phyloP scores from a whole-genome alignment of 345 rosid genomes.

The Ailanthus altissimus region DNA sequence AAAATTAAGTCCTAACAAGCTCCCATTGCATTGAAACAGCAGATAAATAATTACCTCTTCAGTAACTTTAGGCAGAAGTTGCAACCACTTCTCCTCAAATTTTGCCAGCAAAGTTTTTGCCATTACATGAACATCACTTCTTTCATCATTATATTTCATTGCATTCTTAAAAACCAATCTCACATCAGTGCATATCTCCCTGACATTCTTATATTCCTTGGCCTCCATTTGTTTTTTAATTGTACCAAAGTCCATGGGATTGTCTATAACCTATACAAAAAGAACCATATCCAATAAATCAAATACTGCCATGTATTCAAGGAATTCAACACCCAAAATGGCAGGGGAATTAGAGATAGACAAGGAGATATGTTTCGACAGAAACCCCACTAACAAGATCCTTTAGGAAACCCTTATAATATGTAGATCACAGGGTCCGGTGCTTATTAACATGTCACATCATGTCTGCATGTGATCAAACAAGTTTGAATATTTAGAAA shows the following conservation, averaged over 20 bases:
- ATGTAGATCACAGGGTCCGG: neutral
- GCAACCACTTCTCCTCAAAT: constrained; percentile 90
- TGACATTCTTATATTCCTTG: constrained; percentile 76
- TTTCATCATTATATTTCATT: constrained; percentile 85
- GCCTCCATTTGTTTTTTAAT: constrained; percentile 90
- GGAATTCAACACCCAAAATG: neutral
- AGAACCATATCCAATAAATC: constrained; percentile 21
- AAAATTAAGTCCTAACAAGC: constrained; percentile 1
- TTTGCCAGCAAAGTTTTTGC: constrained; percentile 77
- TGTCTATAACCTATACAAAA: constrained; percentile 59
- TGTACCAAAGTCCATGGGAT: constrained; percentile 94
- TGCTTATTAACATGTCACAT: constrained; percentile 1
- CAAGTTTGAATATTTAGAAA: constrained; percentile 9
- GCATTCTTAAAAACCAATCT: constrained; percentile 86
- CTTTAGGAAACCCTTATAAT: neutral
- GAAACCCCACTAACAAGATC: neutral
- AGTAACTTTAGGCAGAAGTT: constrained; percentile 69
- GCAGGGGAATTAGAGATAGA: neutral
- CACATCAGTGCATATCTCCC: constrained; percentile 81
- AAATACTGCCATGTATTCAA: constrained; percentile 2
- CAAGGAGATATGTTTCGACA: neutral
- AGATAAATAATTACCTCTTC: constrained; percentile 60
- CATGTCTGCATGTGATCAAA: neutral
- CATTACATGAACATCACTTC: constrained; percentile 71
- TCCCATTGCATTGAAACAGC: neutral